Evolutionary conservation across 2,329 filamentous ascomycete genomes (phyloP).

Genomic region (Neonectria ditissima): DNA sequence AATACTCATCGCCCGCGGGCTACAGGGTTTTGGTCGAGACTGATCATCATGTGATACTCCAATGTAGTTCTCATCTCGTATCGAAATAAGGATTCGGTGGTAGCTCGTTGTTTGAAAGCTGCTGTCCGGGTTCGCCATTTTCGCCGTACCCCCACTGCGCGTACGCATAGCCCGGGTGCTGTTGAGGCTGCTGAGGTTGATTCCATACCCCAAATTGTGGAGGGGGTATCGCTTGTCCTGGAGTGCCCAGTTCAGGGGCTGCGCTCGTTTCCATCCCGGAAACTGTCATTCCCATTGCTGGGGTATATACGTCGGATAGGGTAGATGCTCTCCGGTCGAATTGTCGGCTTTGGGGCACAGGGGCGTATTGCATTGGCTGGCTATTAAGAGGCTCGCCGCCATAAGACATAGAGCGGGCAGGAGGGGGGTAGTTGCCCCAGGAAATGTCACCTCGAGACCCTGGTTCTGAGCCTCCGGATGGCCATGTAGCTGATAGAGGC

Average conservation of each 20-base stretch:
- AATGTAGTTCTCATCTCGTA: constrained; percentile 19
- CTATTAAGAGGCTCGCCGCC: constrained; percentile 56
- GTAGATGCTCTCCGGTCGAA: constrained; percentile 59
- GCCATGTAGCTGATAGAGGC: constrained; percentile 57
- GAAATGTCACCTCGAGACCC: constrained; percentile 57
- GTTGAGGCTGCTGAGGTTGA: constrained; percentile 54
- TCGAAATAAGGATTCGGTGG: constrained; percentile 30
- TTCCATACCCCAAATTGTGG: constrained; percentile 59
- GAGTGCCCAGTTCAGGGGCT: constrained; percentile 47
- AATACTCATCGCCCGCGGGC: not conserved
- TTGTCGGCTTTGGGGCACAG: constrained; percentile 52
- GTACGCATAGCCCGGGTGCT: constrained; percentile 48
- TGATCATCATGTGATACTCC: constrained; percentile 5
- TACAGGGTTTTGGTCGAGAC: not conserved
- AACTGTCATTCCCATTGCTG: constrained; percentile 53
- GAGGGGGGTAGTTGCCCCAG: constrained; percentile 59
- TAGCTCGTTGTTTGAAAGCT: constrained; percentile 23
- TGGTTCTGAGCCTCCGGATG: constrained; percentile 51
- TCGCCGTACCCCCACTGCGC: constrained; percentile 51
- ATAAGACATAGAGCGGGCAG: constrained; percentile 62
- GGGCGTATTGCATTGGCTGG: constrained; percentile 54
- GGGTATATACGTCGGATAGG: constrained; percentile 59
- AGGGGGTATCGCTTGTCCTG: constrained; percentile 50
- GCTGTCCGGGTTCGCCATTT: constrained; percentile 25
- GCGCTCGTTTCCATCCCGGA: constrained; percentile 52